Evolutionary conservation across 2,329 filamentous ascomycete genomes (phyloP), one percentile per base, ranked within the genome.

Genomic region (Tolypocladium pustulatum): DNA sequence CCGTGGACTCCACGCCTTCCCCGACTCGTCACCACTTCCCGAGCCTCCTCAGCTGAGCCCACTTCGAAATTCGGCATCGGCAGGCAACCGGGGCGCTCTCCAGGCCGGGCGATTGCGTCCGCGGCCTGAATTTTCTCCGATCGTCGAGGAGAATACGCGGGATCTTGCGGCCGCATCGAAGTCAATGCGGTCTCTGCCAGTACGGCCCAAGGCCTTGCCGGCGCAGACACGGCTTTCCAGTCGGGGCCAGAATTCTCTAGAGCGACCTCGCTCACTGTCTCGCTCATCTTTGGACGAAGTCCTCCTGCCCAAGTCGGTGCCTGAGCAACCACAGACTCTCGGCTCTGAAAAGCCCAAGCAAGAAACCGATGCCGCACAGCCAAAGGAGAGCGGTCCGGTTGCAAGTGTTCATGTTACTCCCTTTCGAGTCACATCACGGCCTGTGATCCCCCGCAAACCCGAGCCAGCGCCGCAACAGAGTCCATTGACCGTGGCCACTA

Each of bases 401-500:
- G 65, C 17, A 63, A 64, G 2, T 62, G 64, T 10, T 64, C 65
- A 22, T 58, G 62, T 56, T 61, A 59, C 30, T 4, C 49, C 49
- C 30, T 53, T 17, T 34, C 40, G 62, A 58, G 46, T 66, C 65
- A 15, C 64, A 62, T 17, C 64, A 65, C 32, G 67, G 61, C 27
- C 63, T 76, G n/a, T 69, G 73, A 52, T 68, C 72, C 61, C 66
- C 69, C 59, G 58, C 20, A n/a, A 22, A 0, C 20, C 49, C 49
- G 30, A 53, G 9, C 30, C 20, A 34, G 49, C 49, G 12, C 71
- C 75, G 6, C 78, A 80, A 55, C 82, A 84, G 62, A 83, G 78
- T 34, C 83, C 83, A 0, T 69, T 86, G 4, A 84, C 80, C 25
- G 84, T 85, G 78, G 81, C 82, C 10, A 78, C 75, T 38, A 87